A percentile compares a stretch with the other conserved stretches of the same genome.
phyloP scores from a whole-genome alignment of 768 basidiomycete genomes.

The Russula dissimulans region DNA sequence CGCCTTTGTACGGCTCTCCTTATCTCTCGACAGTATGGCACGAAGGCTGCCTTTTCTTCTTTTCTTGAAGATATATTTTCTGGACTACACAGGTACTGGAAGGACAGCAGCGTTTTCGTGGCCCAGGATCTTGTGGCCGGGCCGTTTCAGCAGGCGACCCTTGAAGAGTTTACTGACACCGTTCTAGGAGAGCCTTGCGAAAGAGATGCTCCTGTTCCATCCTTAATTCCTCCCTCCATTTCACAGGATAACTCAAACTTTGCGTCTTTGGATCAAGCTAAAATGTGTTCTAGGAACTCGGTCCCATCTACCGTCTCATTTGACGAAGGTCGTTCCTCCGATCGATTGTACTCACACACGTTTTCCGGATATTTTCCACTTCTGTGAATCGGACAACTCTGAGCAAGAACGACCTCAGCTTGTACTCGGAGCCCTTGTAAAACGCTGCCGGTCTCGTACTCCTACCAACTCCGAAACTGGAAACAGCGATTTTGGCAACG shows the following conservation, averaged over 20 bases:
- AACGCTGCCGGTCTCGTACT: background rate
- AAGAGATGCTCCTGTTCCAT: background rate
- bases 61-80: constrained; percentile 8
- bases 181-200: background rate
- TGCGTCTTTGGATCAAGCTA: background rate
- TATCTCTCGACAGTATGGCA: constrained; percentile 1
- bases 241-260: background rate
- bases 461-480: background rate
- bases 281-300: background rate
- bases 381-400: background rate
- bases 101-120: background rate
- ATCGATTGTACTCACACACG: background rate
- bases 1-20: constrained; percentile 8
- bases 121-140: background rate
- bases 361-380: background rate
- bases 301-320: background rate
- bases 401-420: background rate
- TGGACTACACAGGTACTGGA: constrained; percentile 10
- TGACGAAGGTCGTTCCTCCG: background rate
- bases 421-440: background rate
- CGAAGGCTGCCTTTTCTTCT: constrained; percentile 5
- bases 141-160: background rate
- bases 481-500: background rate
- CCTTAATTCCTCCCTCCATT: background rate
- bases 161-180: background rate